Evolutionary conservation across 352 stramenopile genomes (phyloP).

Genomic region (Phytophthora agathidicida): DNA sequence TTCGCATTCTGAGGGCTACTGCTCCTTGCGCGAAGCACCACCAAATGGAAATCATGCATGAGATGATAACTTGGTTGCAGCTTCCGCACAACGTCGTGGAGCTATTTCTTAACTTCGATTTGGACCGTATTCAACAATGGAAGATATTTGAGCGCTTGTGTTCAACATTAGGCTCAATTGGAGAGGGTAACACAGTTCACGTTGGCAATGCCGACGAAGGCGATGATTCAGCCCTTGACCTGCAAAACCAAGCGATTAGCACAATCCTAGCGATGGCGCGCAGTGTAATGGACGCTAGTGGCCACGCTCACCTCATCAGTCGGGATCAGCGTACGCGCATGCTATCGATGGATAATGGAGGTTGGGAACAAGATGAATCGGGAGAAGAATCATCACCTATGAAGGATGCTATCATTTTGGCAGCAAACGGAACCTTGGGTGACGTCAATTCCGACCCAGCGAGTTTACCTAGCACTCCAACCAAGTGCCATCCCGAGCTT

Average conservation of each 20-base stretch:
- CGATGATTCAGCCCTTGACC: constrained; percentile 35
- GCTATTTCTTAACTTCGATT: constrained; percentile 89
- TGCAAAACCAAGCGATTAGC: constrained; percentile 73
- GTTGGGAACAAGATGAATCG: constrained; percentile 84
- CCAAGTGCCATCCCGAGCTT: constrained; percentile 8
- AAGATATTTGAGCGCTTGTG: constrained; percentile 90
- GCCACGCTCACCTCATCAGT: constrained; percentile 86
- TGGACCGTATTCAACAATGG: constrained; percentile 88
- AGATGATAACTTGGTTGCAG: constrained; percentile 80
- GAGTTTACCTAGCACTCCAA: constrained; percentile 26
- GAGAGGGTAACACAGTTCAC: constrained; percentile 55
- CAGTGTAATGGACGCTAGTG: constrained; percentile 89
- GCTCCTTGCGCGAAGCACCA: constrained; percentile 52
- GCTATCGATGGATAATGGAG: constrained; percentile 85
- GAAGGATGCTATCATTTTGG: constrained; percentile 9
- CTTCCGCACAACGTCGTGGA: constrained; percentile 88
- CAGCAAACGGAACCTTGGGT: not conserved
- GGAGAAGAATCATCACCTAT: constrained; percentile 31
- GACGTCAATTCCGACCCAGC: constrained; percentile 2
- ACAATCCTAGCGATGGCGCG: constrained; percentile 78
- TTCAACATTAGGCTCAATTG: constrained; percentile 72
- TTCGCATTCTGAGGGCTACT: constrained; percentile 70
- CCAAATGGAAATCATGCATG: constrained; percentile 81
- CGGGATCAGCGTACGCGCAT: constrained; percentile 74
- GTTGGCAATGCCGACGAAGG: constrained; percentile 41